Evolutionary conservation across 2,329 filamentous ascomycete genomes (phyloP).

Genomic region (Juglanconis oblonga): DNA sequence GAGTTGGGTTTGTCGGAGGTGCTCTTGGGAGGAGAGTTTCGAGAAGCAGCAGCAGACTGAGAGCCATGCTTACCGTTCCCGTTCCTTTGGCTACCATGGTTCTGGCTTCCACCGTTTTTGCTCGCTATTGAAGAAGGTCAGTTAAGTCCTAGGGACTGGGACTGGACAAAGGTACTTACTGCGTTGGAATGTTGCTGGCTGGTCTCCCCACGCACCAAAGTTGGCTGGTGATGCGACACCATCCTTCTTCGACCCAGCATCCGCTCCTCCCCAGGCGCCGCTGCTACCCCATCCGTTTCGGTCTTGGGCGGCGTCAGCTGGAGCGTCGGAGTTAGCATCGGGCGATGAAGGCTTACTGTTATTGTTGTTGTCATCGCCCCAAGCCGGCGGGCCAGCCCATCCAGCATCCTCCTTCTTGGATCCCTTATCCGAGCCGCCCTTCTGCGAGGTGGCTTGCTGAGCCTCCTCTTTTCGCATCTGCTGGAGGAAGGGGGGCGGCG

Average conservation of each 20-base stretch:
- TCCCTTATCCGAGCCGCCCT: not conserved
- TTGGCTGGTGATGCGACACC: not conserved
- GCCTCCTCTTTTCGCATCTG: not conserved
- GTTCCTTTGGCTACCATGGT: conserved; percentile 4
- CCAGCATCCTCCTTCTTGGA: not conserved
- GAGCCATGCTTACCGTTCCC: conserved; percentile 3
- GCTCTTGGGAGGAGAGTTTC: not conserved
- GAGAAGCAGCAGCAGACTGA: not conserved
- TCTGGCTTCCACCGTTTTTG: conserved; percentile 3
- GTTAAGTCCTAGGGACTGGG: not conserved
- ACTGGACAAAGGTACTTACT: not conserved
- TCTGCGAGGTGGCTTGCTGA: not conserved
- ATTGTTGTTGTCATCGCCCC: not conserved
- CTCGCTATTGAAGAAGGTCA: conserved; percentile 1
- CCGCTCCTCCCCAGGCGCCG: not conserved
- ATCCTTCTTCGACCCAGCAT: not conserved
- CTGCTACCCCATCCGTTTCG: not conserved
- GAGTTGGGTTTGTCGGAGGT: not conserved
- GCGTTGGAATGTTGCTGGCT: not conserved
- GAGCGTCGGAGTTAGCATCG: not conserved
- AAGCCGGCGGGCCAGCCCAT: not conserved
- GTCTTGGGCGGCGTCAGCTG: conserved; percentile 3
- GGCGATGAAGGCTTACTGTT: not conserved
- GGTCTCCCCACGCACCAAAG: not conserved
- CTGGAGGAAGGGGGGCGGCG: not conserved